phyloP scores from a whole-genome alignment of 345 rosid genomes.

The Populus nigra region DNA sequence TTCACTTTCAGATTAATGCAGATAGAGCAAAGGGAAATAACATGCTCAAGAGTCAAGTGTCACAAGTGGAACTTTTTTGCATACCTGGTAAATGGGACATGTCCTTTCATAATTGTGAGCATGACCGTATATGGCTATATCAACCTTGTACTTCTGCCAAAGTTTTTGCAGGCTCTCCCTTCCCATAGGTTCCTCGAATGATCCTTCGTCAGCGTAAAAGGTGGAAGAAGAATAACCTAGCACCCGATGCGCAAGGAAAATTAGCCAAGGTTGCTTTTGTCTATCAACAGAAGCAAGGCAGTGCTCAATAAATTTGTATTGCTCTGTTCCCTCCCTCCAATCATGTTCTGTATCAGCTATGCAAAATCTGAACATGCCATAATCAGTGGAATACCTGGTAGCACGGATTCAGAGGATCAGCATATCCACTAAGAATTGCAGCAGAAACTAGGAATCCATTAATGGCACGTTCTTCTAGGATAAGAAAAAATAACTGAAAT shows the following conservation, averaged over 20 bases:
- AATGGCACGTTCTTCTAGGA: neutral
- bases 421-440: neutral
- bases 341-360: conserved; percentile 72
- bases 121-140: conserved; percentile 66
- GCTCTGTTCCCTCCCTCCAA: conserved; percentile 79
- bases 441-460: neutral
- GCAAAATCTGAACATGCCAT: conserved; percentile 79
- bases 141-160: conserved; percentile 81
- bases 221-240: conserved; percentile 62
- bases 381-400: conserved; percentile 63
- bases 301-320: conserved; percentile 62
- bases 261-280: conserved; percentile 68
- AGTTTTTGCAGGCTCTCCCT: conserved; percentile 65
- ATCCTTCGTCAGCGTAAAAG: conserved; percentile 49
- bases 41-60: neutral
- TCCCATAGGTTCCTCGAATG: conserved; percentile 71
- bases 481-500: neutral
- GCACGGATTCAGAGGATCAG: neutral
- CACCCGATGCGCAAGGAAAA: conserved; percentile 71
- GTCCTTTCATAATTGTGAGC: conserved; percentile 77
- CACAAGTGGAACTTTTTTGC: neutral
- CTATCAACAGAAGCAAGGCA: conserved; percentile 70
- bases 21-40: neutral
- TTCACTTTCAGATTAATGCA: neutral
- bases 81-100: conserved; percentile 72